phyloP scores from a whole-genome alignment of 306 rosid species.

The Mimosa bimucronata region DNA sequence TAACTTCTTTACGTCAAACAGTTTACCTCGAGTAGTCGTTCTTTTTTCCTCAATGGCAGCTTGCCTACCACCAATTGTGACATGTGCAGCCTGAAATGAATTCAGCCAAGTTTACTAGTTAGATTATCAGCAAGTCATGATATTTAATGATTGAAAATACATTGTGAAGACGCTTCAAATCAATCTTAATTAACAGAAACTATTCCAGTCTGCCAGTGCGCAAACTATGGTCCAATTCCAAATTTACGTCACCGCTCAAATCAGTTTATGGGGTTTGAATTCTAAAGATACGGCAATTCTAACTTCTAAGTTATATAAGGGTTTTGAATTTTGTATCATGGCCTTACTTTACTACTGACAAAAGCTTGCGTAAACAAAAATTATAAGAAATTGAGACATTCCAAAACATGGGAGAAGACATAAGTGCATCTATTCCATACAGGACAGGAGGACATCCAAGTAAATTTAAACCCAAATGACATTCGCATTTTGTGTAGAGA shows the following conservation, averaged over 20 bases:
- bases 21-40: constrained; percentile 89
- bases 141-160: not conserved
- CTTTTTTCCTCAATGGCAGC: constrained; percentile 92
- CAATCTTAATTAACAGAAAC: constrained; percentile 11
- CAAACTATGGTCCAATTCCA: constrained; percentile 10
- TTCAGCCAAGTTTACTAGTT: constrained; percentile 30
- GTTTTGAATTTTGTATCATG: not conserved
- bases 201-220: constrained; percentile 17
- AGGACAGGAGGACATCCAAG: not conserved
- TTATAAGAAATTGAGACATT: not conserved
- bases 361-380: not conserved
- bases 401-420: not conserved
- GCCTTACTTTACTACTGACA: not conserved
- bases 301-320: not conserved
- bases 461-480: not conserved
- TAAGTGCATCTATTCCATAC: not conserved
- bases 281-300: not conserved
- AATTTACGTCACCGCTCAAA: not conserved
- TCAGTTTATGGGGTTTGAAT: not conserved
- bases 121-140: not conserved
- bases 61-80: constrained; percentile 70
- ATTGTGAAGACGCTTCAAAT: constrained; percentile 17
- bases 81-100: constrained; percentile 73
- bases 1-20: not conserved
- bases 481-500: not conserved